Evolutionary conservation across 352 stramenopile genomes (phyloP).

Genomic region (Aphanomyces invadans): DNA sequence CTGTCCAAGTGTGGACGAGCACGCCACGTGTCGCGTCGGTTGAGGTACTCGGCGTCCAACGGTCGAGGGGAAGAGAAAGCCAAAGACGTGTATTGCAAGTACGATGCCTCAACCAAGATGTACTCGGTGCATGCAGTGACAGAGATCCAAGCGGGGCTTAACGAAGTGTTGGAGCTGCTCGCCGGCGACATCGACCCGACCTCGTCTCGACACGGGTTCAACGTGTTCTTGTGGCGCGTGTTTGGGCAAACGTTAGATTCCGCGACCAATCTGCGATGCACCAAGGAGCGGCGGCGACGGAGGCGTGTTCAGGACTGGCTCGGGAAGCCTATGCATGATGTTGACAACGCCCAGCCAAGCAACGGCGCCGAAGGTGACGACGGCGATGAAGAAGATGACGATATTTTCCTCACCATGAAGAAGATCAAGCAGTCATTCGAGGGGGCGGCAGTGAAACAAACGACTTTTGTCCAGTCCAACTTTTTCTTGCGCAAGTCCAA

Average conservation of each 20-base stretch:
- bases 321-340: neutral
- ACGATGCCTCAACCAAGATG: conserved; percentile 10
- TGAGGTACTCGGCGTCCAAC: neutral
- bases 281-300: neutral
- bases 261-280: conserved; percentile 5
- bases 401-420: neutral
- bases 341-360: neutral
- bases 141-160: conserved; percentile 1
- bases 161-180: conserved; percentile 17
- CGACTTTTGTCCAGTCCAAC: conserved; percentile 9
- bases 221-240: conserved; percentile 19
- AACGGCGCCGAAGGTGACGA: neutral
- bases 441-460: conserved; percentile 13
- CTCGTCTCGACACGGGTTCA: conserved; percentile 14
- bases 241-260: conserved; percentile 4
- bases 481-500: conserved; percentile 4
- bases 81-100: conserved; percentile 18
- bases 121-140: conserved; percentile 20
- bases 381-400: neutral
- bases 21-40: conserved; percentile 6
- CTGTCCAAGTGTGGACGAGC: neutral
- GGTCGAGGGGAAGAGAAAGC: neutral
- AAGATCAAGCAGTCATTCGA: conserved; percentile 7
- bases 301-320: neutral
- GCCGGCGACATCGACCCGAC: conserved; percentile 16